Evolutionary conservation across 768 basidiomycete species (phyloP), one percentile per base, ranked within the genome.

Genomic region (Trametes coccinea): DNA sequence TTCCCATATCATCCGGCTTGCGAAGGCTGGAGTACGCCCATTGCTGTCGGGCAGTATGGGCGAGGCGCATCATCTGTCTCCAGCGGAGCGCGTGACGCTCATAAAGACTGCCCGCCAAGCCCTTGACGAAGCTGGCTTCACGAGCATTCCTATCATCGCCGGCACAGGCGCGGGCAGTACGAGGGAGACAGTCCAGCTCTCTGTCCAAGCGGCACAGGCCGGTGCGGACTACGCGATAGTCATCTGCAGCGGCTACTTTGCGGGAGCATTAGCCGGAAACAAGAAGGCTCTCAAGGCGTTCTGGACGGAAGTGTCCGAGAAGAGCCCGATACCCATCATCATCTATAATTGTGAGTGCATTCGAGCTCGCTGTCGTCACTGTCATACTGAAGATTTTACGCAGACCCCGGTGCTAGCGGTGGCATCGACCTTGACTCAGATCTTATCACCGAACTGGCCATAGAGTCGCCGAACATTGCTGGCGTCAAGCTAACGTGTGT

Each of bases 351-450:
- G 90, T 89, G 67, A 74, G 87, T 77, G 5, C 22, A 22, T 22
- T 27, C 33, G n/a, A 29, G 7, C n/a, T 45, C 27, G 44, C 17
- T 16, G 43, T 30, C 22, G n/a, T 58, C 55, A 50, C 53, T 56
- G 39, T 2, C 17, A 5, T 37, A 43, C 52, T 68, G 50, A 65
- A 60, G 55, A 67, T 40, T 11, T 54, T 43, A 48, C 16, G 52
- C 64, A 93, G 92, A 87, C 77, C 95, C 94, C 64, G 91, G 86
- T 40, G 93, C 92, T 4, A 83, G 88, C 57, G 91, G 90, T 5
- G 94, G 94, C 10, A 90, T 97, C 66, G 93, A 97, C 75, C 74
- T 96, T 65, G 92, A 94, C 74, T 94, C 93, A 16, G 92, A 95
- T 73, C 73, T 92, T 40, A 90, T 97, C 70, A 82, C 82, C 11